Conservation (phyloP, 768 basidiomycete species). For the Cubamyces sp. region DNA sequence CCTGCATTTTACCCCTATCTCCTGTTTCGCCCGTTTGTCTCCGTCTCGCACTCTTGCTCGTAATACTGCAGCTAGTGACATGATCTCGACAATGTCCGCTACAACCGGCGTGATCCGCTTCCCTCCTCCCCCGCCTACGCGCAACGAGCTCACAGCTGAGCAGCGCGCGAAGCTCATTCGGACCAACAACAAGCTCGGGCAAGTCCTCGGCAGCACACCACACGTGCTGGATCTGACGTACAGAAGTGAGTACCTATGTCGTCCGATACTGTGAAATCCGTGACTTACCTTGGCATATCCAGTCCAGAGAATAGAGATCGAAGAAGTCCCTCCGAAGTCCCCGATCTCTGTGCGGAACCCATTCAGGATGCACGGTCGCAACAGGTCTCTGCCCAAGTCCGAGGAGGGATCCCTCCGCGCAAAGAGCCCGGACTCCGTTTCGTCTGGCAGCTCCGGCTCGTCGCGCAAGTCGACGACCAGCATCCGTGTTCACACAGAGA, state of each 20-base stretch:
- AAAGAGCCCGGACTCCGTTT: slow-evolving; percentile 23
- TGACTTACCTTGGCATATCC: no score
- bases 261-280: no score
- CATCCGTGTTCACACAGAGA: slow-evolving; percentile 4
- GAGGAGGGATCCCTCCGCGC: slow-evolving; percentile 13
- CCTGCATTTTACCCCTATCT: background rate
- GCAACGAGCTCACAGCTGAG: slow-evolving; percentile 52
- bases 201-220: slow-evolving; percentile 62
- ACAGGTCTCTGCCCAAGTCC: slow-evolving; percentile 22
- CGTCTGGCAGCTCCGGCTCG: slow-evolving; percentile 15
- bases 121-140: slow-evolving; percentile 59
- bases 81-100: slow-evolving; percentile 3
- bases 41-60: background rate
- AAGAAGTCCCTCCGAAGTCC: slow-evolving; percentile 3
- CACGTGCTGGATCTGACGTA: slow-evolving; percentile 49
- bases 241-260: slow-evolving; percentile 6
- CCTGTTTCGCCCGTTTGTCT: background rate
- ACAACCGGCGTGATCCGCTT: slow-evolving; percentile 29
- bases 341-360: slow-evolving; percentile 14
- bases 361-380: slow-evolving; percentile 17
- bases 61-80: background rate
- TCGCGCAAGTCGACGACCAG: slow-evolving; percentile 20
- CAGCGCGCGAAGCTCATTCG: slow-evolving; percentile 62
- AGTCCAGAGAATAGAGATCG: background rate
- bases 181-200: slow-evolving; percentile 61